Evolutionary conservation across 768 basidiomycete genomes (phyloP).

Genomic region (Serpula lacrymans): DNA sequence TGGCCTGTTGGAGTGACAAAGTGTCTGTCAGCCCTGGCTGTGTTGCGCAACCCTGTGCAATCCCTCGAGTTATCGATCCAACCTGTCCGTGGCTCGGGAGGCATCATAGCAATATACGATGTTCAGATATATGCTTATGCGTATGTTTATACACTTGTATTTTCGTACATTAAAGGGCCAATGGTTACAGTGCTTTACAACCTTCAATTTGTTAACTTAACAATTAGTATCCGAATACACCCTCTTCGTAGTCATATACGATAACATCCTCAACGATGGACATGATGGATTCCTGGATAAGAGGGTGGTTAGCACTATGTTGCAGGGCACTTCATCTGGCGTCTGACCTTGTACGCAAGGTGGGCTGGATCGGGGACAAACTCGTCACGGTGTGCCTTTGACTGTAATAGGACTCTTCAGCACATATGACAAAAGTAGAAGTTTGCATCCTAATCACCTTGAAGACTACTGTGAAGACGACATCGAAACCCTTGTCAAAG

Average conservation of each 20-base stretch:
- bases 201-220: too few species aligned
- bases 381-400: slow-evolving; percentile 4
- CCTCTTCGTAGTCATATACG: slow-evolving; percentile 8
- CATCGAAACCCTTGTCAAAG: slow-evolving; percentile 9
- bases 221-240: slow-evolving; percentile 6
- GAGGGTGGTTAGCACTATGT: not conserved
- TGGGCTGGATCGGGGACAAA: slow-evolving; percentile 8
- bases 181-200: too few species aligned
- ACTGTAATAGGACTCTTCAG: not conserved
- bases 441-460: slow-evolving; percentile 4
- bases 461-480: slow-evolving; percentile 9
- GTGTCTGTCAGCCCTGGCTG: too few species aligned
- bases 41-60: too few species aligned
- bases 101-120: too few species aligned
- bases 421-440: not conserved
- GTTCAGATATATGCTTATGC: too few species aligned
- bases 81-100: too few species aligned
- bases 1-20: too few species aligned
- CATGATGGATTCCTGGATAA: slow-evolving; percentile 6
- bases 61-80: too few species aligned
- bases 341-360: slow-evolving; percentile 7
- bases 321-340: too few species aligned
- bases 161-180: too few species aligned
- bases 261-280: slow-evolving; percentile 7
- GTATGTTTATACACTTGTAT: too few species aligned